Evolutionary conservation across 108 stramenopile genomes (phyloP), one percentile per base, ranked within the genome.

Genomic region (Cyclostephanos tholiformis): DNA sequence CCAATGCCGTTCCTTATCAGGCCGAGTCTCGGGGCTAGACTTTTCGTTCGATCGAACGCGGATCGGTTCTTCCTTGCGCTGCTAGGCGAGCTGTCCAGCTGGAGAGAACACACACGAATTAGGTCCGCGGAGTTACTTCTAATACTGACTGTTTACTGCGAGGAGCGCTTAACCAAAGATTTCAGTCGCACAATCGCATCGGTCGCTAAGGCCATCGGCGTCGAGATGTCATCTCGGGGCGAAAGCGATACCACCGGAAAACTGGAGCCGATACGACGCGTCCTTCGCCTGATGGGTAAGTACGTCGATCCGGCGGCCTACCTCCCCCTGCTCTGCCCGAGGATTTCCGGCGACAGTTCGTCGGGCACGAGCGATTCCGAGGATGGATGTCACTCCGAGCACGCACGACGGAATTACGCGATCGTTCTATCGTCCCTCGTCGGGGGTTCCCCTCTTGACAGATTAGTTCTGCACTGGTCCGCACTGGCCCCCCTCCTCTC

Each of bases 21-120:
- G 53, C 93, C 93, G 23, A 68, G 89, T 30, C 67, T 95, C 30
- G 93, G 89, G 2, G 84, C 88, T 6, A 79, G 93, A 23, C 65
- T 91, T 14, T 93, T 86, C 69, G 88, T 92, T 14, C 86, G 93
- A 22, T 58, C 72, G 23, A 88, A 87, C 64, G 76, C 90, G 11
- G 69, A 79, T 36, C 62, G 93, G 17, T 89, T 91, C 64, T 85
- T 89, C 72, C 60, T 62, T 51, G 87, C 91, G 32, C 59, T 91
- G n/a, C 55, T 95, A 46, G 49, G 30, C 26, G 93, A 95, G 80
- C 71, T 95, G 38, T 77, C 71, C n/a, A 85, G 65, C 74, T 90
- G 86, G 89, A 69, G 36, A 16, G 68, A 51, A 8, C 35, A 78
- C 26, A 84, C 81, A 6, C 72, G 85, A 20, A 53, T 57, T 14